Conservation (phyloP, 495 filamentous ascomycete genomes). For the Pseudevernia furfuracea region DNA sequence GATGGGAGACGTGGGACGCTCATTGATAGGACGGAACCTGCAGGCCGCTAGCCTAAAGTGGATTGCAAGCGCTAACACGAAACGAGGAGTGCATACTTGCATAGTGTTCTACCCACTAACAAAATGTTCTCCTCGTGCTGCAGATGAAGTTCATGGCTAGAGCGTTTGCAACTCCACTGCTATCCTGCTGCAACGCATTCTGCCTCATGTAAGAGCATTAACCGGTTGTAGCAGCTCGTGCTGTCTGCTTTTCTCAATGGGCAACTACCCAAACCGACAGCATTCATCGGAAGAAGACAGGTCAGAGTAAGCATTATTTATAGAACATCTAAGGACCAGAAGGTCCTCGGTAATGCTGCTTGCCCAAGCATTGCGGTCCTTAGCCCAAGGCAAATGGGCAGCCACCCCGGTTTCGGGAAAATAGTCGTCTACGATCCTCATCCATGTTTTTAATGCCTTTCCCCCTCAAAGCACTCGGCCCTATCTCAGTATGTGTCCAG, state of each 20-base stretch:
- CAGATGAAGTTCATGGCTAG: background rate
- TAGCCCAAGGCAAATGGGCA: conserved; percentile 42
- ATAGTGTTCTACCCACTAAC: background rate
- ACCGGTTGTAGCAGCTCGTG: background rate
- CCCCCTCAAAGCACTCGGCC: conserved; percentile 48
- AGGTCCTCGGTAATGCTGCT: background rate
- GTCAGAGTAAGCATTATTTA: background rate
- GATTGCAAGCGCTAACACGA: background rate
- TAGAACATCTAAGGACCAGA: background rate
- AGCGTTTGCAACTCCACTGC: background rate
- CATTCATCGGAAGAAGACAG: background rate
- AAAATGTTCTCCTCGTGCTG: background rate
- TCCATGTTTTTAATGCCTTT: conserved; percentile 44
- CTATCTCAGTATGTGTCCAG: conserved; percentile 49
- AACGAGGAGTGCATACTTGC: background rate
- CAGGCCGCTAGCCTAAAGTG: background rate
- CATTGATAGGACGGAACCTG: background rate
- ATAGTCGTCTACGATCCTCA: conserved; percentile 32
- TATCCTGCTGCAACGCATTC: background rate
- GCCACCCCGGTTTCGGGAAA: conserved; percentile 35
- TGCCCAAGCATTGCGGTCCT: background rate
- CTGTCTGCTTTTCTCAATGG: background rate
- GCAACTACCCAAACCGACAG: background rate
- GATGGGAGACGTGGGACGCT: background rate
- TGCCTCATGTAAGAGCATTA: background rate